Evolutionary conservation across 1,284 basidiomycete genomes (phyloP), one percentile per base, ranked within the genome.

Genomic region (Cronartium quercuum): DNA sequence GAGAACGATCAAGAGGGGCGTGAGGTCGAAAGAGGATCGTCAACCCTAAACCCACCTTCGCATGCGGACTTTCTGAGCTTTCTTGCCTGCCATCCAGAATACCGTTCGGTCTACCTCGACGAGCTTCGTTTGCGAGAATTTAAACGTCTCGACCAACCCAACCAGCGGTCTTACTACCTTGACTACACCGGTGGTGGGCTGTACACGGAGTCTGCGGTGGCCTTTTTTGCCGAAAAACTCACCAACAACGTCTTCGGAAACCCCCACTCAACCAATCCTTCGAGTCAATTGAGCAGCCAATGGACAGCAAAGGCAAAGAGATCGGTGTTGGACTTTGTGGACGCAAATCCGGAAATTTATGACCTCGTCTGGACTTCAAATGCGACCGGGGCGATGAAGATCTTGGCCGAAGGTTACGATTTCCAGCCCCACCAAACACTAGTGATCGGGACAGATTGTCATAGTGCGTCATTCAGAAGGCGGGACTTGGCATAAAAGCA

Each of bases 301-400:
- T 88, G 85, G 78, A 87, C 88, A 12, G 83, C 86, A 66, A 87
- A 89, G 78, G 90, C 90, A 15, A 86, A 90, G 21, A 80, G 84
- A 12, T 86, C 87, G 58, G 87, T 91, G 0, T 85, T 91, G 7
- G 83, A 87, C 2, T 91, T 90, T 83, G 90, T 91, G 79, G 84
- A 85, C 57, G 90, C 89, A 13, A 85, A 89, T 5, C 84, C 85
- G n/a, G 84, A 87, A 1, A 76, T 79, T 12, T 92, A 91, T 80
- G 88, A 88, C 18, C 89, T 92, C 70, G 84, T 92, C 71, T 92
- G 91, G 82, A 92, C 91, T 5, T 83, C 88, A 6, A 92, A 92
- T 78, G 89, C 91, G 6, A 89, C 89, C 2, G 89, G 85, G 7
- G 89, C 89, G 0, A 84, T 92, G 77, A 91, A 91, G 79, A 85